phyloP scores from a whole-genome alignment of 768 basidiomycete species.

The Pisolithus orientalis region DNA sequence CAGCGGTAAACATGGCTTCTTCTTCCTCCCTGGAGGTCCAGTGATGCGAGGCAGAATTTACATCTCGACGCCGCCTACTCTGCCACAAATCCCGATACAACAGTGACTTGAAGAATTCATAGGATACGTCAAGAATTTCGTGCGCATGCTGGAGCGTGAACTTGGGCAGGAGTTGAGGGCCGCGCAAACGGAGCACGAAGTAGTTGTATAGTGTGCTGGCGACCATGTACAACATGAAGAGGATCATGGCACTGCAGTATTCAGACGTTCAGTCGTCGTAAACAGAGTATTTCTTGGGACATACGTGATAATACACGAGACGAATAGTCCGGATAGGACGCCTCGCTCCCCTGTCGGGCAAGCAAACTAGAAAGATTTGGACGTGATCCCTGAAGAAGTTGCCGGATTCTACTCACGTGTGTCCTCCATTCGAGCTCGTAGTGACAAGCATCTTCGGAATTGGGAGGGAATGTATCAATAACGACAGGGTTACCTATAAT shows the following conservation, averaged over 20 bases:
- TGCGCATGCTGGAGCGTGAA: slow-evolving; percentile 32
- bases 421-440: slow-evolving; percentile 85
- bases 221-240: slow-evolving; percentile 60
- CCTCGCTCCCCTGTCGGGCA: slow-evolving; percentile 62
- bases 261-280: background rate
- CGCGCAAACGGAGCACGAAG: slow-evolving; percentile 63
- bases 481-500: slow-evolving; percentile 43
- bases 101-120: slow-evolving; percentile 12
- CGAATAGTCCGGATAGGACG: slow-evolving; percentile 45
- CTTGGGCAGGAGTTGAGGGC: slow-evolving; percentile 68
- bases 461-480: slow-evolving; percentile 56
- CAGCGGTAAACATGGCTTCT: slow-evolving; percentile 17
- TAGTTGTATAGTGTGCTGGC: slow-evolving; percentile 73
- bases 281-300: slow-evolving; percentile 22
- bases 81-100: slow-evolving; percentile 15
- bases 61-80: slow-evolving; percentile 2
- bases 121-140: slow-evolving; percentile 18
- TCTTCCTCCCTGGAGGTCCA: slow-evolving; percentile 29
- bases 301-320: slow-evolving; percentile 54
- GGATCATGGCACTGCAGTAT: slow-evolving; percentile 41
- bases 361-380: slow-evolving; percentile 43
- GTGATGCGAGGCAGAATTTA: slow-evolving; percentile 24
- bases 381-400: background rate
- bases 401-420: slow-evolving; percentile 43
- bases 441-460: slow-evolving; percentile 62